A percentile compares a stretch with the other conserved stretches of the same genome.
phyloP scores from a whole-genome alignment of 768 basidiomycete genomes.

The Russula compacta region DNA sequence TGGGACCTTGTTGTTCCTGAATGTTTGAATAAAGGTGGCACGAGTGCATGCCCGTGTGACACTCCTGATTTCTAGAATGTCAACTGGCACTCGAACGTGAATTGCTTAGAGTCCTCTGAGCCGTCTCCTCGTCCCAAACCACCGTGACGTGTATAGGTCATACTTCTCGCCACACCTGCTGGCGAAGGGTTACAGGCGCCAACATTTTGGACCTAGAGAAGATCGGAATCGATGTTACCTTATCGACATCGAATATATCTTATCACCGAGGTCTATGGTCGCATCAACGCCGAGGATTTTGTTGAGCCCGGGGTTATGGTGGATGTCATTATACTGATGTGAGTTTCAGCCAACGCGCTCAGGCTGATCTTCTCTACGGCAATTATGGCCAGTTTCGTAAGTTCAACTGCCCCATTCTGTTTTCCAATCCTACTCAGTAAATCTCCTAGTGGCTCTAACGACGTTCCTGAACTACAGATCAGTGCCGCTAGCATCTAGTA shows the following conservation, averaged over 20 bases:
- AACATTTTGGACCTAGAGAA: conserved; percentile 56
- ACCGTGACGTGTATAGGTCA: conserved; percentile 7
- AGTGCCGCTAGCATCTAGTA: conserved; percentile 52
- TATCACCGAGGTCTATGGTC: conserved; percentile 40
- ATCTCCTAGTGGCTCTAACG: conserved; percentile 39
- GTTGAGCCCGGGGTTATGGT: conserved; percentile 38
- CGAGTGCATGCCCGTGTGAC: conserved; percentile 24
- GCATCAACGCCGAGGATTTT: conserved; percentile 44
- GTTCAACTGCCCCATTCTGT: conserved; percentile 9
- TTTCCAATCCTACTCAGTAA: neutral
- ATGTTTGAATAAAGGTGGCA: conserved; percentile 25
- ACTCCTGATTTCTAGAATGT: conserved; percentile 23
- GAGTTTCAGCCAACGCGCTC: conserved; percentile 43
- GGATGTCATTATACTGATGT: conserved; percentile 52
- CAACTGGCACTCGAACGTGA: conserved; percentile 20
- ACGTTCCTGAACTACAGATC: conserved; percentile 52
- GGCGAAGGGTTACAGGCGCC: conserved; percentile 44
- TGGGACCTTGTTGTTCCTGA: conserved; percentile 24
- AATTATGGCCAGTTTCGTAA: conserved; percentile 53
- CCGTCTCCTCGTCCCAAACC: neutral
- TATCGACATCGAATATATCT: conserved; percentile 29
- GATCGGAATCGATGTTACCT: conserved; percentile 24
- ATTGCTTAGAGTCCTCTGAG: neutral
- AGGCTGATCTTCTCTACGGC: conserved; percentile 55
- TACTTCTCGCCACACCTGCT: conserved; percentile 16